These are phyloP conservation scores for Ogataea thermomethanolica DNA, from an alignment of 805 yeast species.

Conservation along the genomic window DNA sequence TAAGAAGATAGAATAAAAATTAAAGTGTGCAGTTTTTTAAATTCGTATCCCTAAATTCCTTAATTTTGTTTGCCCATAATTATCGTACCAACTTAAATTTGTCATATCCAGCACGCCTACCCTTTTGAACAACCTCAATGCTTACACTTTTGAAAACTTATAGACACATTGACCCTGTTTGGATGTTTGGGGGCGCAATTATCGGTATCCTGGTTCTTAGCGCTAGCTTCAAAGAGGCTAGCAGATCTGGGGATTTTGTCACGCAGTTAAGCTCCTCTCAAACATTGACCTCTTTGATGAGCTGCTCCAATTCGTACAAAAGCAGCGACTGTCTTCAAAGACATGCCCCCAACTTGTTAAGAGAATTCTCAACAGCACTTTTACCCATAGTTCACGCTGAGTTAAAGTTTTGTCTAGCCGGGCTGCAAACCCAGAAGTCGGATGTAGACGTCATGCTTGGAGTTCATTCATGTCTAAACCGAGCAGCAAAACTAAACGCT, in stretches of 20 bases:
- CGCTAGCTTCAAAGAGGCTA: constrained; percentile 15
- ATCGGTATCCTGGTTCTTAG: constrained; percentile 7
- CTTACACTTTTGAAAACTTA: not conserved
- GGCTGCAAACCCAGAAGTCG: constrained; percentile 1
- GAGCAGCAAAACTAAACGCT: constrained; percentile 14
- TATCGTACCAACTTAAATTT: too few relatives aligned
- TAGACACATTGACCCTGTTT: constrained; percentile 3
- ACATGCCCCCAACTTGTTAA: constrained; percentile 12
- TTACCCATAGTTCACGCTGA: constrained; percentile 15
- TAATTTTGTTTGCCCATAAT: too few relatives aligned
- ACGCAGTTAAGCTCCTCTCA: constrained; percentile 1
- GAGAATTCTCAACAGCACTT: constrained; percentile 11
- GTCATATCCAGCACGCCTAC: not conserved
- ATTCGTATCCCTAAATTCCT: too few relatives aligned
- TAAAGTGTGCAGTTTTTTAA: constrained; percentile 1
- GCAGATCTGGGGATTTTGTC: not conserved
- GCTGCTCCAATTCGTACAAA: constrained; percentile 17
- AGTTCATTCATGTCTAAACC: constrained; percentile 16
- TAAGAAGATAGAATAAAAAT: constrained; percentile 2
- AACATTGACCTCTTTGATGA: constrained; percentile 6
- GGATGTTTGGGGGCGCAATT: constrained; percentile 8
- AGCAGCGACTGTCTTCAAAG: constrained; percentile 13
- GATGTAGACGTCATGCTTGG: constrained; percentile 14
- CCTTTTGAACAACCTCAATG: not conserved
- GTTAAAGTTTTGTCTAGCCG: constrained; percentile 16